Evolutionary conservation across 1,284 basidiomycete species (phyloP).

Genomic region (Ustilago esculenta): DNA sequence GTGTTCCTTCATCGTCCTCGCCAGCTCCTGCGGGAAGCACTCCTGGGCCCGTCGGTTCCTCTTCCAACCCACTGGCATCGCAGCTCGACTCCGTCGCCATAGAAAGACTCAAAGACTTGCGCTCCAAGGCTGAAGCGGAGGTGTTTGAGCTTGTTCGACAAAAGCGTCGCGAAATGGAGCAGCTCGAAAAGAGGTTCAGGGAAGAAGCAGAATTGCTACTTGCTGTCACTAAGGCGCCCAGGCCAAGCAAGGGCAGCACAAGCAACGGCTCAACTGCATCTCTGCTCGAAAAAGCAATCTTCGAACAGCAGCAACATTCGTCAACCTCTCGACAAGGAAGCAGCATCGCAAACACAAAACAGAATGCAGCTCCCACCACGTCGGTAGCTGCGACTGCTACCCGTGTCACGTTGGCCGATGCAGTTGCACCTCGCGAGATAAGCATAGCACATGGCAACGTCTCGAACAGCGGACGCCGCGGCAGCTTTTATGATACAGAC

Average conservation of each 20-base stretch:
- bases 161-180: conserved; percentile 52
- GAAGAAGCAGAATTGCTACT: conserved; percentile 48
- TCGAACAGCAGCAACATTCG: conserved; percentile 17
- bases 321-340: conserved; percentile 2
- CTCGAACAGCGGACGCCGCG: conserved; percentile 14
- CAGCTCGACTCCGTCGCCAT: conserved; percentile 46
- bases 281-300: conserved; percentile 25
- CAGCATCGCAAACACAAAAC: not conserved
- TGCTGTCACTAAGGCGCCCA: conserved; percentile 22
- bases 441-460: conserved; percentile 2
- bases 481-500: conserved; percentile 29
- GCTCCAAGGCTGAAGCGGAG: conserved; percentile 48
- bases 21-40: conserved; percentile 6
- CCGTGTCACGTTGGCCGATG: not conserved
- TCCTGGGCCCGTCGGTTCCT: not conserved
- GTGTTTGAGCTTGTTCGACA: conserved; percentile 49
- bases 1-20: conserved; percentile 11
- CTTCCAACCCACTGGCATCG: conserved; percentile 22
- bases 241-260: conserved; percentile 12
- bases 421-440: conserved; percentile 5
- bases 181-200: conserved; percentile 37
- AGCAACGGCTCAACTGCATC: conserved; percentile 15
- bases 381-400: not conserved
- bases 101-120: conserved; percentile 45
- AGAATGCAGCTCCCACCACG: not conserved